These are phyloP conservation scores for Fistulinella cinereoalba DNA, from an alignment of 1,284 basidiomycete species.

Conservation along the genomic window DNA sequence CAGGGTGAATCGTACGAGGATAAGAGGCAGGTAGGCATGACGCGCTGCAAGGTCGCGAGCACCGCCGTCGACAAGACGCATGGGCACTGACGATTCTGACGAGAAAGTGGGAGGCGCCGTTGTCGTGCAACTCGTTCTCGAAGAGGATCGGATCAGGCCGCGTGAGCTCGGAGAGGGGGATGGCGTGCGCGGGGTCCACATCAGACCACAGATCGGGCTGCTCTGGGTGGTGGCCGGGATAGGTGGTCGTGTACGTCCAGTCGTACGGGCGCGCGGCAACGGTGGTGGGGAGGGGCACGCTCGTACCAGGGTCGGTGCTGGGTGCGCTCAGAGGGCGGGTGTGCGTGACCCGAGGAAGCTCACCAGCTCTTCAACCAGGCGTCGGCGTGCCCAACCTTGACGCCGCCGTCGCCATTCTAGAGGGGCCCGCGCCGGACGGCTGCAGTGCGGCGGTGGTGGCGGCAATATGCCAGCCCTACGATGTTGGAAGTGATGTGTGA, in stretches of 20 bases:
- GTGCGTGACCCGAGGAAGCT: conserved; percentile 13
- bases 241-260: conserved; percentile 96
- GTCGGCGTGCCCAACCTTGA: conserved; percentile 93
- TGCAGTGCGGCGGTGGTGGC: too few relatives aligned
- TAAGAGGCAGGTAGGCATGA: conserved; percentile 97
- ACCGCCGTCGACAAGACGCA: too few relatives aligned
- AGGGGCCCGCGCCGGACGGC: conserved; percentile 81
- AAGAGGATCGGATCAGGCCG: conserved; percentile 91
- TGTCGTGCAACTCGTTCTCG: conserved; percentile 94
- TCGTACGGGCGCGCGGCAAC: conserved; percentile 87
- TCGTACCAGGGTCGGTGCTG: conserved; percentile 57
- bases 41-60: too few relatives aligned
- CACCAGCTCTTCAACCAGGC: conserved; percentile 90
- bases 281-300: conserved; percentile 67
- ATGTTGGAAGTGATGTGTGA: too few relatives aligned
- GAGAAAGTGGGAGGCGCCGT: conserved; percentile 80
- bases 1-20: conserved; percentile 89
- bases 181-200: conserved; percentile 53
- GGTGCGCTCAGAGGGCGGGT: conserved; percentile 16
- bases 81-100: conserved; percentile 80
- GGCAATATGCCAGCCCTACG: too few relatives aligned
- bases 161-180: conserved; percentile 82
- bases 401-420: conserved; percentile 77
- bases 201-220: too few relatives aligned
- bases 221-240: conserved; percentile 63